phyloP scores from a whole-genome alignment of 495 filamentous ascomycete species.

The Aspergillus sparsus region DNA sequence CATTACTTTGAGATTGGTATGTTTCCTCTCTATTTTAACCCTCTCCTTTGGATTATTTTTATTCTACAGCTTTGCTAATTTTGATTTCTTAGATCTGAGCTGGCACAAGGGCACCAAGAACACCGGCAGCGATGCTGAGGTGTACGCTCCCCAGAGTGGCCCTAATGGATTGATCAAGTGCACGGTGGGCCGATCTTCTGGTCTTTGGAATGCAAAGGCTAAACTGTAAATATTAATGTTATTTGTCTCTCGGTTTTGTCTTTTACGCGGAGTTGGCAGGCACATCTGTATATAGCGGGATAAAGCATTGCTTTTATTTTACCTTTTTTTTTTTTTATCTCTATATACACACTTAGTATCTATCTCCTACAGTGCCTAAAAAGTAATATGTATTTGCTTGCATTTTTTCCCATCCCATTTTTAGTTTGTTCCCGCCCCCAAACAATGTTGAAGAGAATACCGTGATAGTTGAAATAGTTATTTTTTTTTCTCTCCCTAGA shows the following conservation, averaged over 20 bases:
- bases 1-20: conserved; percentile 97
- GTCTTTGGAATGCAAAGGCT: conserved; percentile 33
- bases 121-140: conserved; percentile 93
- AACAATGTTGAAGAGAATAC: conserved; percentile 23
- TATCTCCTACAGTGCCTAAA: conserved; percentile 1
- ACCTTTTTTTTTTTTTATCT: background rate
- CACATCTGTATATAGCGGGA: conserved; percentile 28
- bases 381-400: conserved; percentile 14
- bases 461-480: background rate
- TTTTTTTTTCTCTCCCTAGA: conserved; percentile 3
- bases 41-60: conserved; percentile 15
- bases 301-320: conserved; percentile 22
- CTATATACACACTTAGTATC: conserved; percentile 1
- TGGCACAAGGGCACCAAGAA: conserved; percentile 98
- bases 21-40: conserved; percentile 18
- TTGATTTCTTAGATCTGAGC: conserved; percentile 65
- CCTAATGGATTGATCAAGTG: conserved; percentile 97
- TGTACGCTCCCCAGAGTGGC: conserved; percentile 88
- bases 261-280: conserved; percentile 24
- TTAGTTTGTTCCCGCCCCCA: too few species aligned
- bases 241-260: conserved; percentile 7
- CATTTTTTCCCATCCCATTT: too few species aligned
- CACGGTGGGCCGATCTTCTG: conserved; percentile 68
- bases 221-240: conserved; percentile 39
- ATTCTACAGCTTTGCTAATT: too few species aligned